Conservation (phyloP, 768 basidiomycete genomes). For the Amyloporia xantha region DNA sequence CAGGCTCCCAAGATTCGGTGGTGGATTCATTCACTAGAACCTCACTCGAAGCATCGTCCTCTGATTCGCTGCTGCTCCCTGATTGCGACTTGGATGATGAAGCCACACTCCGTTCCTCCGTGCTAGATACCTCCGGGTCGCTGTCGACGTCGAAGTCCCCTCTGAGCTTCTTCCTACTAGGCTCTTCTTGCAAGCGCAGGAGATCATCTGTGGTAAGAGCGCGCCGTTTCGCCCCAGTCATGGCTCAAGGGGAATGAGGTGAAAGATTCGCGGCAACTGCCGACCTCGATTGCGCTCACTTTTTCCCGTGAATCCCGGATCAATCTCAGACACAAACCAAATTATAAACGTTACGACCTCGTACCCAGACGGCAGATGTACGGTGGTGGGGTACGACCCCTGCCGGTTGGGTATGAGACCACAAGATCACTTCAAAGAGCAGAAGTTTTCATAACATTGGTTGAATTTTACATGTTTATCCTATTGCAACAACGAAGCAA, state of each 20-base stretch:
- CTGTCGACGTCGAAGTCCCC: slow-evolving; percentile 7
- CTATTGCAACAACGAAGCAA: no score
- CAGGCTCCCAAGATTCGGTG: slow-evolving; percentile 1
- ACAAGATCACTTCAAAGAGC: no score
- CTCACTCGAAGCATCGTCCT: slow-evolving; percentile 17
- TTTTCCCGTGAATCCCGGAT: no score
- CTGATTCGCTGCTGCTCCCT: slow-evolving; percentile 2
- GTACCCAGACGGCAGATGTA: no score
- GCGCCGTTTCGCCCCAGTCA: slow-evolving; percentile 25
- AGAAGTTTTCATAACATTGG: no score
- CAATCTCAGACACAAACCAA: no score
- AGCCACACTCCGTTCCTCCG: slow-evolving; percentile 1
- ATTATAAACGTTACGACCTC: no score
- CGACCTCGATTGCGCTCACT: slow-evolving; percentile 7
- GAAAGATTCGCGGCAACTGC: slow-evolving; percentile 7
- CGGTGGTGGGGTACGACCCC: no score
- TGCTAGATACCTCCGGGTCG: slow-evolving; percentile 12
- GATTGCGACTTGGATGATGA: slow-evolving; percentile 5
- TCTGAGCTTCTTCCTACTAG: slow-evolving; percentile 12
- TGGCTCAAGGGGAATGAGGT: slow-evolving; percentile 4
- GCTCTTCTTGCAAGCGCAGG: slow-evolving; percentile 29
- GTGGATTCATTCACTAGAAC: neutral
- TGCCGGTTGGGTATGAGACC: no score
- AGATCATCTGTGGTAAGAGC: slow-evolving; percentile 29
- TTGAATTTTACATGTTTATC: no score